These are phyloP conservation scores for Solanum etuberosum DNA, from an alignment of 257 asterid genomes.

Conservation along the genomic window DNA sequence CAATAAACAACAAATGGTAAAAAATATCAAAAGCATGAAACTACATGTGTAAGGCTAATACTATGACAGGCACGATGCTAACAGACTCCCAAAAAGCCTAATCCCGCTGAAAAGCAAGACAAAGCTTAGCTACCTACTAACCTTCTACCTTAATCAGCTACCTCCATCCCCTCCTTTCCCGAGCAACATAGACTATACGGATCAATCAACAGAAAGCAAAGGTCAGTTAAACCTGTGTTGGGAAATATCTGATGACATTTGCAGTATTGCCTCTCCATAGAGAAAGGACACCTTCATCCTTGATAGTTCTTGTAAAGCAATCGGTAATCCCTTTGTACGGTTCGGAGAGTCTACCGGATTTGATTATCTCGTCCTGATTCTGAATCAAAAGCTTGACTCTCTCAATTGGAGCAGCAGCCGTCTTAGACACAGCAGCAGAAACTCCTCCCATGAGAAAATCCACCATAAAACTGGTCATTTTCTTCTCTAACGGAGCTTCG, in stretches of 20 bases:
- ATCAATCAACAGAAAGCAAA: background rate
- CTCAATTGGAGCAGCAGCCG: background rate
- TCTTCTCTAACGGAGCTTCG: constrained; percentile 1
- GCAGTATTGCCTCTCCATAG: constrained; percentile 20
- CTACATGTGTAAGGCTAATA: too few relatives aligned
- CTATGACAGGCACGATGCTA: too few relatives aligned
- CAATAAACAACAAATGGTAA: too few relatives aligned
- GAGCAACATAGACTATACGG: too few relatives aligned
- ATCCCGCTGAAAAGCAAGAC: too few relatives aligned
- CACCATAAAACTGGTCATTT: background rate
- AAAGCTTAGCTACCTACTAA: too few relatives aligned
- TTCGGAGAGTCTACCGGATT: constrained; percentile 4
- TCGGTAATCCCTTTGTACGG: constrained; percentile 15
- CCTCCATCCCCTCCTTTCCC: too few relatives aligned
- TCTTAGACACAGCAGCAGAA: constrained; percentile 13
- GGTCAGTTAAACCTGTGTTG: constrained; percentile 6
- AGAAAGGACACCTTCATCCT: constrained; percentile 14
- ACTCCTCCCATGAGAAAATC: constrained; percentile 23
- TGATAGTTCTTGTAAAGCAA: constrained; percentile 13
- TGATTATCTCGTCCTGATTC: constrained; percentile 21
- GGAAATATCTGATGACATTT: constrained; percentile 9
- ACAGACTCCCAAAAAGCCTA: too few relatives aligned
- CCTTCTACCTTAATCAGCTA: background rate
- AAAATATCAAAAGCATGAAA: too few relatives aligned
- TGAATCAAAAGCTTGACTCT: constrained; percentile 17